Evolutionary conservation across 192 early-diverging fungal species (phyloP), one percentile per base, ranked within the genome.

Genomic region (Backusella liffmaniae): DNA sequence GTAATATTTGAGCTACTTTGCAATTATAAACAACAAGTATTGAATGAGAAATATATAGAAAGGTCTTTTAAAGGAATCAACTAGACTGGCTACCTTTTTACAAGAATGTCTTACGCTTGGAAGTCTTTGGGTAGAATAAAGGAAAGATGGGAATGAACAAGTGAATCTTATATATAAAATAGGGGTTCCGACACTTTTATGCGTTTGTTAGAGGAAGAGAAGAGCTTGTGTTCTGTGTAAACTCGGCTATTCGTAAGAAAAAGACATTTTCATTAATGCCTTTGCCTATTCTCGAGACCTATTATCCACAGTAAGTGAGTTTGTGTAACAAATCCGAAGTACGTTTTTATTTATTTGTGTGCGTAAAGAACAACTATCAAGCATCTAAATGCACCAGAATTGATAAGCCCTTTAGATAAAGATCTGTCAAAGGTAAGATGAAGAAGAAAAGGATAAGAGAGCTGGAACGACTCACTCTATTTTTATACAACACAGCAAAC

Each of bases 121-220:
- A 23, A 71, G 42, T 49, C 44, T 71, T 49, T 29, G 70, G 23
- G 70, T 71, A 71, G 49, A 23, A 70, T 16, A 70, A 70, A 29
- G 23, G 10, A 30, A 12, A 39, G 37, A 12, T 39, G 59, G n/a
- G 29, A 21, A 65, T 29, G 29, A 30, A 21, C 5, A 7, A 30
- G 9, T 15, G 13, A 67, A 10, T 34, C 29, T 10, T 34, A 30
- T 7, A 37, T 39, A 9, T 18, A 35, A 35, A 39, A 2, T 26
- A 70, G 69, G 69, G 69, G 15, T 70, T 70, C 6, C n/a, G 26
- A 16, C 70, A 71, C 12, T 71, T 71, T 44, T 26, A 71, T 18
- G 42, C 70, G 23, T 49, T 71, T 44, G 16, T 49, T 23, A 42
- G 70, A 34, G 70, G 70, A 71, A 49, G 70, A 34, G 70, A 71